Evolutionary conservation across 2,329 filamentous ascomycete genomes (phyloP), one percentile per base, ranked within the genome.

Genomic region (Dothistroma septosporum): DNA sequence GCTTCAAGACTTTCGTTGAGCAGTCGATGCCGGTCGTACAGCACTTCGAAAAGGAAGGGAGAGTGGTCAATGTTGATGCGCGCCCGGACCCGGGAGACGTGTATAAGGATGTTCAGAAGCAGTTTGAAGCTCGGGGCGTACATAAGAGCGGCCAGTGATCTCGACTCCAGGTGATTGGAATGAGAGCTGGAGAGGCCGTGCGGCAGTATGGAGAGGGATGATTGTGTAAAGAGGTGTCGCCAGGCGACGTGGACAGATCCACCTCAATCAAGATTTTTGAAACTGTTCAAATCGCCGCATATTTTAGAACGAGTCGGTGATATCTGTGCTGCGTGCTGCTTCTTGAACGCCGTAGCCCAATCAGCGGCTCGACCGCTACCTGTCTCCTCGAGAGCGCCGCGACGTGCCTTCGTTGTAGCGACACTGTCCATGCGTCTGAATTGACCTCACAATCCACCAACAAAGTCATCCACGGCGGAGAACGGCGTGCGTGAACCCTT

Each of bases 11-110:
- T 4, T 99, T 97, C 74, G 81, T 95, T 70, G 92, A 97, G 78
- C 96, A 92, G 1, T 96, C 91, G 78, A 97, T 97, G 93, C 94
- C 94, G 28, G 94, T 97, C 52, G 91, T 99, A 58, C 84, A 96
- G 69, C 85, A 91, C 74, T 97, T 89, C 75, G 87, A 88, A 72
- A 81, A 82, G 70, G 81, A 92, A 77, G 86, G 85, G 69, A 87
- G 87, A 73, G 91, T 97, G 16, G 85, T 96, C 74, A 90, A 87
- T 79, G 83, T 97, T 49, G 82, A 87, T 69, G 91, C 92, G 32
- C 88, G 86, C 28, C 83, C 85, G 48, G 70, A 77, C 8, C 87
- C 90, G 2, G 86, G 90, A 31, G 82, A 84, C 62, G 85, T 88
- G 19, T 88, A 87, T 74, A 73, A 77, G 65, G 73, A 80, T 58